These are phyloP conservation scores for Metschnikowia amazonensis DNA, from an alignment of 805 yeast genomes.

Conservation along the genomic window DNA sequence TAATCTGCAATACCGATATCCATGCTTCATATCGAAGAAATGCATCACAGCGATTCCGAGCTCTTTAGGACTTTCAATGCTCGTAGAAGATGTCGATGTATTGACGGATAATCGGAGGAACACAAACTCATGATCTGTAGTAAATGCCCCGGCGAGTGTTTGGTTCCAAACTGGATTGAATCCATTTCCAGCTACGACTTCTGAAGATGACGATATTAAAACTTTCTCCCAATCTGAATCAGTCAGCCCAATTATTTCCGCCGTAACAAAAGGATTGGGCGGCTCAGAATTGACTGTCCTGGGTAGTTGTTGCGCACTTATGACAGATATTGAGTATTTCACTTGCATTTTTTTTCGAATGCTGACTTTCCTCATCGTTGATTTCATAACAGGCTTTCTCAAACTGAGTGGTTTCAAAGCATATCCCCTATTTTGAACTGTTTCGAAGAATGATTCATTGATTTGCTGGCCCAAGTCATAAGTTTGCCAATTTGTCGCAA, in stretches of 20 bases:
- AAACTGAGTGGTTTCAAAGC: constrained; percentile 65
- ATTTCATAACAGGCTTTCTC: constrained; percentile 31
- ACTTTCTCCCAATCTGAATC: constrained; percentile 23
- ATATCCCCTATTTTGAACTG: constrained; percentile 64
- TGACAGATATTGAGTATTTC: constrained; percentile 35
- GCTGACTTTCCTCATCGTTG: constrained; percentile 13
- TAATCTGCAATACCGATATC: constrained; percentile 79
- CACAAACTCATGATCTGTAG: constrained; percentile 41
- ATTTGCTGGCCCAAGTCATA: constrained; percentile 85
- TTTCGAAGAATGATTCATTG: constrained; percentile 75
- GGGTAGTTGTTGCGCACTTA: constrained; percentile 87
- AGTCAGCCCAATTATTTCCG: constrained; percentile 54
- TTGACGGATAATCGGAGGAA: constrained; percentile 55
- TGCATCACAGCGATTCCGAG: constrained; percentile 62
- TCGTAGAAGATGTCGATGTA: constrained; percentile 23
- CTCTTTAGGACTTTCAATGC: constrained; percentile 23
- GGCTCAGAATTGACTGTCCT: constrained; percentile 37
- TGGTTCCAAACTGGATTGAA: constrained; percentile 84
- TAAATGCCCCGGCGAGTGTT: constrained; percentile 40
- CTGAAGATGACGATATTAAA: constrained; percentile 11
- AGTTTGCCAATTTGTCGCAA: constrained; percentile 96
- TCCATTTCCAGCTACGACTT: constrained; percentile 60
- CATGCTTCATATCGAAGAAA: constrained; percentile 61
- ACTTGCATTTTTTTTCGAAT: constrained; percentile 9
- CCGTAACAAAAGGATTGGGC: constrained; percentile 54